Base-by-base conservation (phyloP, 2,329 filamentous ascomycete genomes). In the Coniochaeta sp. region DNA sequence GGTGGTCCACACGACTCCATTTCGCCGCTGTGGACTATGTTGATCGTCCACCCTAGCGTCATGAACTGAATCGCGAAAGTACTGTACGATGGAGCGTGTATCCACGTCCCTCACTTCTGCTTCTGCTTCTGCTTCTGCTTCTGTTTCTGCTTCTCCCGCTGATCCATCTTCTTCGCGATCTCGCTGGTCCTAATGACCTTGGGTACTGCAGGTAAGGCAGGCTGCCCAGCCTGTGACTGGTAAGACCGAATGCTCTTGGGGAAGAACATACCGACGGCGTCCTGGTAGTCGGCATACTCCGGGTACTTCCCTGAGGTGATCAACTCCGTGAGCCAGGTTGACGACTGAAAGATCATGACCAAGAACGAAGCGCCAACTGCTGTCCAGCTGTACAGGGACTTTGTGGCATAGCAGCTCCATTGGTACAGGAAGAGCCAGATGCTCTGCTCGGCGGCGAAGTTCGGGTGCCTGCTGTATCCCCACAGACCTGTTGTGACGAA, bases 391-490 rank as follows among this genome's bases (percentile, higher is more conserved):
- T 88, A 87, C 47, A 88, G 78, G 1, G 81, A 85, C 59, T 86
- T 82, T 34, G 88, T 90, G 59, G 87, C 83, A 70, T 85, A 89
- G 73, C 89, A 93, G 65, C 84, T 86, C 95, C 93, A 99, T 69
- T 91, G 84, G 73, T 98, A 98, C 58, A 98, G 75, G 9, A 86
- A 77, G 59, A 96, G 81, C 95, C 95, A 99, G 67, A 98, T 86
- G 32, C 86, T 80, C 75, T 98, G 95, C 75, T 99, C 95, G 5
- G 90, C 91, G 5, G 90, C 86, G 70, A 98, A 99, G 74, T 99
- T 99, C 55, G 95, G 95, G 73, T 99, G 96, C 54, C 95, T 84
- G 66, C 89, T 93, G 78, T 88, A 92, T 0, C 87, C 88, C 88
- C 90, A 99, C 8, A 99, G 79, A 0, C 95, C 95, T 4, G 81